Evolutionary conservation across 2,329 filamentous ascomycete species (phyloP), one percentile per base, ranked within the genome.

Genomic region (Mariannaea sp.): DNA sequence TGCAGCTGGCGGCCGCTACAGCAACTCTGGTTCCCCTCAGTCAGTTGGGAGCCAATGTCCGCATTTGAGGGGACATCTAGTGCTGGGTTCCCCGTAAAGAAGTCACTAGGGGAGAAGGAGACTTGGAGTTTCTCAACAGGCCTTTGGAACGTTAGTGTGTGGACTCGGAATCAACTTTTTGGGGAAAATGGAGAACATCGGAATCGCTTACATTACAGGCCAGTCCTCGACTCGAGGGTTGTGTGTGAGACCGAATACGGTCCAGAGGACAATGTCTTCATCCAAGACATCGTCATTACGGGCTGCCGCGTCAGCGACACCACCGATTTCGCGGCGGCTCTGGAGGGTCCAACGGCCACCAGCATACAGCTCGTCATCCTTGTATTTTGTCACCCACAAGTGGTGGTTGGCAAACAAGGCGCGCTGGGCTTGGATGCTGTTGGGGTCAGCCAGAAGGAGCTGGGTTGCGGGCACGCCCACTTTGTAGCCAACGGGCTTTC

Each of bases 191-290:
- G n/a, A n/a, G n/a, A n/a, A n/a, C n/a, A n/a, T 10, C 7, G 12
- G 24, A 40, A 14, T 44, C 32, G 33, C 75, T 73, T 55, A 77
- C 85, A 88, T 88, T 19, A 88, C 82, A 0, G 85, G 85, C 73
- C 86, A 88, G 64, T 88, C 86, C 63, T 89, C 86, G 8, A 81
- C 77, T 1, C 85, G 75, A 0, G 85, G 84, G 29, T 86, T 82
- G 58, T 88, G 85, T 24, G 85, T 88, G 12, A 87, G 78, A n/a
- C 85, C 75, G 63, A 79, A 79, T 7, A 80, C 77, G 6, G 80
- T 76, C 80, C 81, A 85, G 4, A 85, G 68, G 0, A 85, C 81
- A 26, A 83, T 74, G 41, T 83, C 78, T 14, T 77, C 73, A 44
- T 86, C 49, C 24, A 70, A 55, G 69, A 68, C 77, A 38, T 77